Conservation (phyloP, 176 grass and related monocot genomes). For the Juncus effusus region DNA sequence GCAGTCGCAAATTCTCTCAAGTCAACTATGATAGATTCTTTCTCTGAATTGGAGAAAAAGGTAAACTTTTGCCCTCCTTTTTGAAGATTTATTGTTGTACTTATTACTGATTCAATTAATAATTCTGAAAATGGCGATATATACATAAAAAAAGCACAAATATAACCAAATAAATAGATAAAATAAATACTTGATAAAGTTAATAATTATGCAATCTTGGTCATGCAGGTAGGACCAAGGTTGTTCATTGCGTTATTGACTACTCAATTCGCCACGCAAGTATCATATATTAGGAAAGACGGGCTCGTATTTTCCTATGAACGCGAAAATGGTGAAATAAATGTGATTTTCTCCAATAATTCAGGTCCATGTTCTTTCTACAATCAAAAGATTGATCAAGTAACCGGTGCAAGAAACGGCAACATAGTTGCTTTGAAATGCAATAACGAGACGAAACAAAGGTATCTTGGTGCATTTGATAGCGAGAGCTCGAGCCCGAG, state of each 20-base stretch:
- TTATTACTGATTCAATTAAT: conserved; percentile 4
- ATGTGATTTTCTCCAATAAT: background rate
- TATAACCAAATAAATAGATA: background rate
- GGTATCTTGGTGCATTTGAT: conserved; percentile 7
- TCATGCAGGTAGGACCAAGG: conserved; percentile 21
- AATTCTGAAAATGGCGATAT: background rate
- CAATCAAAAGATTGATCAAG: conserved; percentile 16
- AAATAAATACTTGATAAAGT: conserved; percentile 4
- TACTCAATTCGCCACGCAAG: background rate
- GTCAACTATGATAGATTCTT: background rate
- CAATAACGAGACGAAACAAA: conserved; percentile 2
- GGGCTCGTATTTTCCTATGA: conserved; percentile 26
- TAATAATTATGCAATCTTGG: background rate
- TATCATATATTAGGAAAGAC: conserved; percentile 23
- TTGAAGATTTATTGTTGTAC: background rate
- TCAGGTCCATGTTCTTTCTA: conserved; percentile 22
- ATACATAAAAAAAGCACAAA: background rate
- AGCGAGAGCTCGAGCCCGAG: background rate
- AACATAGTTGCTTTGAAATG: conserved; percentile 12
- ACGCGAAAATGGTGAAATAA: conserved; percentile 12
- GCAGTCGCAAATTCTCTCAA: conserved; percentile 2
- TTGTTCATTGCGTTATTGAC: conserved; percentile 5
- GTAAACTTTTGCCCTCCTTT: background rate
- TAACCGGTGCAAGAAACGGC: conserved; percentile 7
- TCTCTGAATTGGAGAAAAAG: conserved; percentile 16